A percentile compares a stretch with the other conserved stretches of the same genome.
These are phyloP conservation scores for Jaapia argillacea DNA, from an alignment of 768 basidiomycete species.

Conservation along the genomic window DNA sequence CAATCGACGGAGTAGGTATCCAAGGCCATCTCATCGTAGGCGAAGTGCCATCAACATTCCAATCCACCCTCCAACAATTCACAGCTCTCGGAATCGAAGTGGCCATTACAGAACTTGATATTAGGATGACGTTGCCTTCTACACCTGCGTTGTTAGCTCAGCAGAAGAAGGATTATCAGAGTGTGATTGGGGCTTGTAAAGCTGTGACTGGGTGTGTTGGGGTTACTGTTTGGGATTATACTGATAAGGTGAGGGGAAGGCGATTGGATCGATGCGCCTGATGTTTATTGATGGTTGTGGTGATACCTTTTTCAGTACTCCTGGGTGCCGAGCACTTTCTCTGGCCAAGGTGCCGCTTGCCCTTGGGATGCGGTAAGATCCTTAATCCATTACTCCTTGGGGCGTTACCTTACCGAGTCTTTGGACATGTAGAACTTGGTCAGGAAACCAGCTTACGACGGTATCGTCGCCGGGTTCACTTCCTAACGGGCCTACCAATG, in stretches of 20 bases:
- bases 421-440: slow-evolving; percentile 27
- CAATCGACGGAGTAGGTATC: slow-evolving; percentile 54
- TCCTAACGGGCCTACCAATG: too few species aligned
- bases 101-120: slow-evolving; percentile 61
- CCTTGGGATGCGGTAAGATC: slow-evolving; percentile 19
- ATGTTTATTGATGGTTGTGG: background rate
- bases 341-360: slow-evolving; percentile 22
- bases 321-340: slow-evolving; percentile 22
- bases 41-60: slow-evolving; percentile 34
- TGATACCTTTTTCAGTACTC: too few species aligned
- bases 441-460: slow-evolving; percentile 36
- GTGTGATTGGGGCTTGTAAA: slow-evolving; percentile 45
- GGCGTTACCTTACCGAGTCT: background rate
- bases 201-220: slow-evolving; percentile 24
- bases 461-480: slow-evolving; percentile 26
- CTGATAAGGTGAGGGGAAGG: slow-evolving; percentile 22
- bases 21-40: slow-evolving; percentile 55
- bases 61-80: slow-evolving; percentile 39
- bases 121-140: slow-evolving; percentile 45
- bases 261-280: background rate
- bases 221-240: slow-evolving; percentile 32
- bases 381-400: background rate
- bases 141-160: slow-evolving; percentile 38
- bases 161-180: slow-evolving; percentile 48
- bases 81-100: slow-evolving; percentile 55